phyloP scores from a whole-genome alignment of 139 green algal genomes.

The Penium margaritaceum region DNA sequence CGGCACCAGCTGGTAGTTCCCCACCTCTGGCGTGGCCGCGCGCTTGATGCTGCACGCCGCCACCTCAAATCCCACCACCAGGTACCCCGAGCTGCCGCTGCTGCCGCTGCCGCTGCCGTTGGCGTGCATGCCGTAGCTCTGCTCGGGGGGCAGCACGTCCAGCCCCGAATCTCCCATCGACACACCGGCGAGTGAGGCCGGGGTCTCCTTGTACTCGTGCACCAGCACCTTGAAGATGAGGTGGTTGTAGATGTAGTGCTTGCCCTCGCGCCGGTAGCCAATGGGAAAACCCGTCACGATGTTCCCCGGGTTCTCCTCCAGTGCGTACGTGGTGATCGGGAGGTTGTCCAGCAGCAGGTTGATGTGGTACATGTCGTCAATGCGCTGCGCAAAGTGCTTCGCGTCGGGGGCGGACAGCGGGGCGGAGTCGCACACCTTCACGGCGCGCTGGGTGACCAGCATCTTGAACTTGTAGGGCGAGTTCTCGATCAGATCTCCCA shows the following conservation, averaged over 20 bases:
- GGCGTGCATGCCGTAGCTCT: no score
- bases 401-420: conserved; percentile 31
- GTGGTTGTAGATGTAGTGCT: conserved; percentile 83
- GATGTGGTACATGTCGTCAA: conserved; percentile 77
- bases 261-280: conserved; percentile 55
- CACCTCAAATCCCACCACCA: conserved; percentile 88
- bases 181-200: neutral
- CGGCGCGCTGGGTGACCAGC: conserved; percentile 39
- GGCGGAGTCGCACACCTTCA: conserved; percentile 35
- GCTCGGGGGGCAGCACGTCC: conserved; percentile 10
- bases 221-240: conserved; percentile 76
- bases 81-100: conserved; percentile 51
- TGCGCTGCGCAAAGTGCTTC: conserved; percentile 56
- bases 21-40: neutral
- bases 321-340: conserved; percentile 76
- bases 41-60: conserved; percentile 58
- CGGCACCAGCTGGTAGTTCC: neutral
- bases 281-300: conserved; percentile 80
- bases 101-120: neutral
- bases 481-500: conserved; percentile 78
- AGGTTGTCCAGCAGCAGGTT: conserved; percentile 93
- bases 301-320: conserved; percentile 55
- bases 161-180: conserved; percentile 5
- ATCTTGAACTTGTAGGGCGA: conserved; percentile 85
- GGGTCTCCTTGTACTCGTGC: conserved; percentile 59